Percentiles rank a stretch among this genome's conserved stretches.
Conservation (phyloP, 2,329 filamentous ascomycete genomes). For the Epichloe sibirici region DNA sequence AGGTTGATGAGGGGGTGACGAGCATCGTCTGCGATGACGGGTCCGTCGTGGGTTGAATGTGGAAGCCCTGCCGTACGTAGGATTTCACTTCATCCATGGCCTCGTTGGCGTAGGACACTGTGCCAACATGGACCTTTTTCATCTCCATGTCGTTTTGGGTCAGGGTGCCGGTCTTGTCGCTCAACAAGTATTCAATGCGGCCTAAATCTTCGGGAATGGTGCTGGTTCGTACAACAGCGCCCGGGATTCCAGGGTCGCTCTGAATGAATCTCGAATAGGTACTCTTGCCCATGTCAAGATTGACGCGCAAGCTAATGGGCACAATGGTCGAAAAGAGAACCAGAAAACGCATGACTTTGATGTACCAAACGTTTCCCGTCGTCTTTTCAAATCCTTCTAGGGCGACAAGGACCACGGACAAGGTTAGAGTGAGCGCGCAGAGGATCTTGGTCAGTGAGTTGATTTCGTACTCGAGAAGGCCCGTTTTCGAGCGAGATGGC, state of each 20-base stretch:
- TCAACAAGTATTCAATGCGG: constrained; percentile 88
- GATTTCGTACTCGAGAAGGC: constrained; percentile 88
- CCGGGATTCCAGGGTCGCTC: constrained; percentile 76
- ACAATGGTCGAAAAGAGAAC: constrained; percentile 99
- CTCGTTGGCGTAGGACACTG: constrained; percentile 94
- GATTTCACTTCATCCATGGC: constrained; percentile 94
- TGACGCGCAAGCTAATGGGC: constrained; percentile 90
- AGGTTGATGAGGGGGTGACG: constrained; percentile 65
- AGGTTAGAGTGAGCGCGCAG: constrained; percentile 71
- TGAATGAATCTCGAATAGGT: constrained; percentile 96
- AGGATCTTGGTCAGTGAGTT: constrained; percentile 95
- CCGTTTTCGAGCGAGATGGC: constrained; percentile 84
- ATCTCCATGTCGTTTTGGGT: constrained; percentile 99
- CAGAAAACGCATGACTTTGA: constrained; percentile 95
- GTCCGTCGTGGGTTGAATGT: constrained; percentile 35
- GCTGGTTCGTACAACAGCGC: constrained; percentile 86
- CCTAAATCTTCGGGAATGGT: constrained; percentile 96
- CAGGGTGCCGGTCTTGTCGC: constrained; percentile 95
- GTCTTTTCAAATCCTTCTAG: constrained; percentile 67
- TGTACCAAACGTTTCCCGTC: constrained; percentile 67
- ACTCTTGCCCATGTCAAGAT: constrained; percentile 92
- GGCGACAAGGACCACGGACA: constrained; percentile 81
- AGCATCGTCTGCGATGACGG: constrained; percentile 36
- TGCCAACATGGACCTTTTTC: constrained; percentile 97
- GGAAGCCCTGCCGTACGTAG: constrained; percentile 78